These are phyloP conservation scores for Zalaria sp. DNA, from an alignment of 2,329 filamentous ascomycete species.

Conservation along the genomic window DNA sequence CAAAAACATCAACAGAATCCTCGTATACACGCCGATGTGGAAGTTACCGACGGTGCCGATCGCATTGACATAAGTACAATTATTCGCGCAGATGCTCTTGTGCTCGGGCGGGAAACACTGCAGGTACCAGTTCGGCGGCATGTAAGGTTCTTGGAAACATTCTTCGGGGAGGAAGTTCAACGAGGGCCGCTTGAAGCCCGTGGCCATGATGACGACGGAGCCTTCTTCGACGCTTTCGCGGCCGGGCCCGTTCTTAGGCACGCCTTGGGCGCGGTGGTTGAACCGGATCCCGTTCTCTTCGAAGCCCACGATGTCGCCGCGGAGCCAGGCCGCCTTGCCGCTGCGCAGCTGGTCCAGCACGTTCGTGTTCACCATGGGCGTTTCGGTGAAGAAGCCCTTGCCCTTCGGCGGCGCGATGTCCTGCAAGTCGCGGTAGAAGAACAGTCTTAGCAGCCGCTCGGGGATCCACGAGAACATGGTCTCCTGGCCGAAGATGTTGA, in stretches of 20 bases:
- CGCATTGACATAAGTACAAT: conserved; percentile 68
- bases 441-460: conserved; percentile 56
- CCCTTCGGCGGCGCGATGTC: conserved; percentile 49
- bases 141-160: conserved; percentile 59
- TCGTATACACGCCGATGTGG: conserved; percentile 81
- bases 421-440: conserved; percentile 72
- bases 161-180: conserved; percentile 61
- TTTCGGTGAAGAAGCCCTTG: conserved; percentile 58
- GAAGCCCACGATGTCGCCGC: conserved; percentile 65
- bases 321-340: conserved; percentile 63
- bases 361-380: conserved; percentile 76
- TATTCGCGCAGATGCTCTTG: conserved; percentile 63
- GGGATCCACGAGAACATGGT: conserved; percentile 65
- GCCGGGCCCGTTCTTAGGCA: conserved; percentile 64
- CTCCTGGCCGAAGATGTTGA: conserved; percentile 70
- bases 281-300: conserved; percentile 51
- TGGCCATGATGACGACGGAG: conserved; percentile 72
- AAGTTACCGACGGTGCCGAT: conserved; percentile 77
- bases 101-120: conserved; percentile 70
- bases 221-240: conserved; percentile 50
- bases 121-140: conserved; percentile 75
- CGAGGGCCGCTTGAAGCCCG: conserved; percentile 62
- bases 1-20: conserved; percentile 76
- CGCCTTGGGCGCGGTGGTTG: conserved; percentile 56
- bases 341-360: conserved; percentile 61